These are phyloP conservation scores for Corrigiola litoralis DNA, from an alignment of 179 eudicot species.

Conservation along the genomic window DNA sequence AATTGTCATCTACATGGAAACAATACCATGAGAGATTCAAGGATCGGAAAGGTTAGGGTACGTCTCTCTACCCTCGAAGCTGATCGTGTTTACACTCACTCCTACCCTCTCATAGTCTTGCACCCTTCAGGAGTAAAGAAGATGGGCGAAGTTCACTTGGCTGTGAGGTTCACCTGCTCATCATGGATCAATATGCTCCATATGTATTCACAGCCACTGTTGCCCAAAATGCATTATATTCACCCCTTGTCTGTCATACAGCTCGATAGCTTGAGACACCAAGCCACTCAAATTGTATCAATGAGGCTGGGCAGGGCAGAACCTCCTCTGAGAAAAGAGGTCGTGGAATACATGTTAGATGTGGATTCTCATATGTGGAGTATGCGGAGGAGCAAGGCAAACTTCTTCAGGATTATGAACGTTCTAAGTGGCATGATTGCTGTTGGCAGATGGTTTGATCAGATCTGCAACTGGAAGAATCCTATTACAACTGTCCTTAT, in stretches of 20 bases:
- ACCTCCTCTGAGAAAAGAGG: conserved; percentile 78
- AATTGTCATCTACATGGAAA: conserved; percentile 58
- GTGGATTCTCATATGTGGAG: conserved; percentile 90
- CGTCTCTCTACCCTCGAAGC: conserved; percentile 79
- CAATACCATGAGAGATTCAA: conserved; percentile 42
- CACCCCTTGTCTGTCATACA: conserved; percentile 77
- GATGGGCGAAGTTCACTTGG: conserved; percentile 88
- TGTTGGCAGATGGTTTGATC: conserved; percentile 47
- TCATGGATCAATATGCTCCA: conserved; percentile 68
- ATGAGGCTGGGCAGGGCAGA: conserved; percentile 63
- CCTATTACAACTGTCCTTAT: conserved; percentile 65
- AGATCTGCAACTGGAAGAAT: conserved; percentile 58
- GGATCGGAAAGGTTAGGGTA: conserved; percentile 79
- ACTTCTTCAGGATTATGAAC: conserved; percentile 65
- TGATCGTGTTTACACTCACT: conserved; percentile 81
- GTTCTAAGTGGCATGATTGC: conserved; percentile 54
- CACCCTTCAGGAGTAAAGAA: conserved; percentile 92
- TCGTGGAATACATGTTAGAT: conserved; percentile 87
- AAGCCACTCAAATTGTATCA: conserved; percentile 65
- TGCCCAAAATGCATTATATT: conserved; percentile 86
- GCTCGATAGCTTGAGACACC: conserved; percentile 65
- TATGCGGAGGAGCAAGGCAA: conserved; percentile 91
- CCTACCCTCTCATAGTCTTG: conserved; percentile 74
- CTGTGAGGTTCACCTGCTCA: conserved; percentile 74
- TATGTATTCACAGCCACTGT: conserved; percentile 60